Evolutionary conservation across 2,329 filamentous ascomycete species (phyloP).

Genomic region (Penicillium thymicola): DNA sequence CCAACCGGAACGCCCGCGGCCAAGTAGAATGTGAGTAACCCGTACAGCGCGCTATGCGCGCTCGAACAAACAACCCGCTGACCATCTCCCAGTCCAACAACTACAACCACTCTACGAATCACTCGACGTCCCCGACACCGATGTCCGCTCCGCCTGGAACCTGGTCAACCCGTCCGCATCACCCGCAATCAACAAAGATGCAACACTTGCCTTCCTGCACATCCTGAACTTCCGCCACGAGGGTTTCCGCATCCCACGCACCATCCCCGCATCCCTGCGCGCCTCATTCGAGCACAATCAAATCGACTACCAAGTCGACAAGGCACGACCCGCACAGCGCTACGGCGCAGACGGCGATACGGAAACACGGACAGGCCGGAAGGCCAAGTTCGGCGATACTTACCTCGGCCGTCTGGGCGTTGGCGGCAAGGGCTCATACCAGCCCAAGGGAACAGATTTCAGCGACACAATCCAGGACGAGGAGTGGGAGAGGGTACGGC

Average conservation of each 20-base stretch:
- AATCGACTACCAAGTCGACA: conserved; percentile 93
- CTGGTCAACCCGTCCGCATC: conserved; percentile 88
- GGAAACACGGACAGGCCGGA: conserved; percentile 77
- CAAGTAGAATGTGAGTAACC: conserved; percentile 68
- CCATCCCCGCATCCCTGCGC: conserved; percentile 85
- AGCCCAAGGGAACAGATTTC: conserved; percentile 86
- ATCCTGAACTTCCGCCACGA: conserved; percentile 96
- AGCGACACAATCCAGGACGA: conserved; percentile 75
- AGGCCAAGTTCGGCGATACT: conserved; percentile 95
- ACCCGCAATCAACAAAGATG: conserved; percentile 87
- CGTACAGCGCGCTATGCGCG: not conserved
- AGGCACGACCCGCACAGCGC: conserved; percentile 65
- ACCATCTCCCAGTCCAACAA: conserved; percentile 59
- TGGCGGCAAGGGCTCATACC: conserved; percentile 71
- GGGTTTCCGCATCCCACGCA: conserved; percentile 88
- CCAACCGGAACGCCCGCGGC: conserved; percentile 82
- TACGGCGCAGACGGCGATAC: conserved; percentile 81
- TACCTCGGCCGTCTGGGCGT: conserved; percentile 87
- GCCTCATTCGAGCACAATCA: conserved; percentile 91
- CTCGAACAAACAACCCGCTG: not conserved
- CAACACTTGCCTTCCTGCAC: conserved; percentile 88
- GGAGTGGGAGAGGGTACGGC: conserved; percentile 94
- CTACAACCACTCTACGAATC: conserved; percentile 79
- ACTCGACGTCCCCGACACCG: conserved; percentile 65
- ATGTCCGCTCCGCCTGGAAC: conserved; percentile 93